Base-by-base conservation (phyloP, 306 rosid species). In the Datisca glomerata region DNA sequence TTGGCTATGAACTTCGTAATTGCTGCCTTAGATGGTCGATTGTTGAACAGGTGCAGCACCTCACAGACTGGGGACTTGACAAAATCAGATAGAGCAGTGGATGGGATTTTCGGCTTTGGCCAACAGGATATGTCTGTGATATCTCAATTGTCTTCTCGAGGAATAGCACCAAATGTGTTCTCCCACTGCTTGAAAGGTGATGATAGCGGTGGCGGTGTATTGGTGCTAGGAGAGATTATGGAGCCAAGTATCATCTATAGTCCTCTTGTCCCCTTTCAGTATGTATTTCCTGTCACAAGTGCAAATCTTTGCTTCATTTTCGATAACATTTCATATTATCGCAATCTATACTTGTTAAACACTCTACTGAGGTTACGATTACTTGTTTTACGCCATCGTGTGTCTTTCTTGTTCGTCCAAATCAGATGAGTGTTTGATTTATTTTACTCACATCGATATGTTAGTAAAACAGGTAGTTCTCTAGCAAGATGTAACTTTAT, bases 141-240 rank as follows among this genome's bases (percentile, higher is more conserved):
- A 53, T 91, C 98, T 4, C 98, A 91, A 46, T 76, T 91, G n/a
- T 54, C 96, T 45, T 78, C 94, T 11, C 96, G 68, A 58, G 94
- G 96, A 63, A 29, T 71, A 43, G 81, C 96, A 18, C 87, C 98
- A 7, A 78, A 71, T 47, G 81, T 65, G 29, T 91, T 91, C 71
- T 91, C 98, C 13, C 98, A 91, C 57, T 91, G 98, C 63, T 76
- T 91, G 60, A 84, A 63, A 55, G 98, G 98, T 44, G 96, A 85
- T 58, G 74, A 65, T 34, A 60, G 25, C 28, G 98, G 98, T 49
- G 98, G 98, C 18, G 98, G 98, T 21, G 69, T 85, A 50, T 60
- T 91, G 79, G 98, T 91, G 49, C 80, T 91, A 4, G 98, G 98
- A 12, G 94, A 83, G 68, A 80, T 91, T 67, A 63, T 84, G 47